Evolutionary conservation across 495 filamentous ascomycete genomes (phyloP).

Genomic region (Aspergillus affinis): DNA sequence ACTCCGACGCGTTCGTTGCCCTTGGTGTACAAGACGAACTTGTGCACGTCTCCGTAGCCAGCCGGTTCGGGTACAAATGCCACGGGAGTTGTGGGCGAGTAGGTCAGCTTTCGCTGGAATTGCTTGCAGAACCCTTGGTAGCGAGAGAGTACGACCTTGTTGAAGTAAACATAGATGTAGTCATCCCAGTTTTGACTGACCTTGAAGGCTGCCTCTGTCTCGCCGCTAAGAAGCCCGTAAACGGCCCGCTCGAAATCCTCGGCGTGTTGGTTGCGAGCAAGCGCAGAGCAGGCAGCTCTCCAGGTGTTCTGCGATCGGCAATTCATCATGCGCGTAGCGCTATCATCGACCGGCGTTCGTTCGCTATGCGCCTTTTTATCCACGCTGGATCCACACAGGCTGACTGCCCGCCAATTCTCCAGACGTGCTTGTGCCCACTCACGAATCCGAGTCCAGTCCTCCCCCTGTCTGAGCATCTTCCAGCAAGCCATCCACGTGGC

Average conservation of each 20-base stretch:
- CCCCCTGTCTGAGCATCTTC: slow-evolving; percentile 82
- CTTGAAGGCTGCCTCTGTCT: slow-evolving; percentile 70
- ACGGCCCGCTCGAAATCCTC: slow-evolving; percentile 84
- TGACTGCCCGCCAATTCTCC: slow-evolving; percentile 79
- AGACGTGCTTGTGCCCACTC: slow-evolving; percentile 78
- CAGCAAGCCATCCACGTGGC: slow-evolving; percentile 87
- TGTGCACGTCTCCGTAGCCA: slow-evolving; percentile 40
- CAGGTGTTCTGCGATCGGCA: slow-evolving; percentile 58
- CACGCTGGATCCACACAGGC: slow-evolving; percentile 44
- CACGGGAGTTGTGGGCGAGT: slow-evolving; percentile 33
- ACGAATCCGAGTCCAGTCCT: slow-evolving; percentile 65
- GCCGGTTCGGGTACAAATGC: slow-evolving; percentile 39
- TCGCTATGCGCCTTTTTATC: slow-evolving; percentile 29
- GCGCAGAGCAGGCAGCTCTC: slow-evolving; percentile 77
- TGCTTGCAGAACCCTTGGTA: slow-evolving; percentile 48
- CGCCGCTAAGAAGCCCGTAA: slow-evolving; percentile 83
- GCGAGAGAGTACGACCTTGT: slow-evolving; percentile 65
- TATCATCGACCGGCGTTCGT: slow-evolving; percentile 41
- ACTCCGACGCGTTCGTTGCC: slow-evolving; percentile 36
- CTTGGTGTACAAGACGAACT: slow-evolving; percentile 38
- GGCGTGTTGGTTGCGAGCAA: slow-evolving; percentile 65
- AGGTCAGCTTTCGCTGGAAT: slow-evolving; percentile 43
- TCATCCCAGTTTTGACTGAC: slow-evolving; percentile 86
- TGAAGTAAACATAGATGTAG: slow-evolving; percentile 86
- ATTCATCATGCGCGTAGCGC: slow-evolving; percentile 49